phyloP scores from a whole-genome alignment of 1,284 basidiomycete species.

The Schizophyllum commune region DNA sequence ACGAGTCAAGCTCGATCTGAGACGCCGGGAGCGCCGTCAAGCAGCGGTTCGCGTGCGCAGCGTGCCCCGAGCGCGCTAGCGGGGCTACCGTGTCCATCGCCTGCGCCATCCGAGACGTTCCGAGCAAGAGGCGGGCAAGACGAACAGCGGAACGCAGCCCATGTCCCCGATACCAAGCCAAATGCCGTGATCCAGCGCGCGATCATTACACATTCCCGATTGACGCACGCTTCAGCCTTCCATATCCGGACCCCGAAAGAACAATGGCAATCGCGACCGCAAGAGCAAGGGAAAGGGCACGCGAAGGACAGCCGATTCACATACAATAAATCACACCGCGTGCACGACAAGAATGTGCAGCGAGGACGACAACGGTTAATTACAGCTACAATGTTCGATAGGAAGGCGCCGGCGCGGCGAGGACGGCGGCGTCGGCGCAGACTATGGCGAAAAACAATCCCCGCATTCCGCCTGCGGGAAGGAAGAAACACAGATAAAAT shows the following conservation, averaged over 20 bases:
- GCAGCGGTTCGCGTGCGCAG: constrained; percentile 48
- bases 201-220: no score
- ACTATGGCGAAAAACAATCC: constrained; percentile 14
- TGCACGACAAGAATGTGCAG: neutral
- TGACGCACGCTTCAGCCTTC: neutral
- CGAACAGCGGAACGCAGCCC: neutral
- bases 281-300: neutral
- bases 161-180: neutral
- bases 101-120: neutral
- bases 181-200: neutral
- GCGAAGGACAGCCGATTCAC: neutral
- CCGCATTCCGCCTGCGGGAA: constrained; percentile 4
- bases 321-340: neutral
- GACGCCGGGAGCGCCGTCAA: constrained; percentile 45
- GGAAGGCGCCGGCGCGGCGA: neutral
- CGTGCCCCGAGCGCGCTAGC: constrained; percentile 37
- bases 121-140: neutral
- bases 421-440: no score
- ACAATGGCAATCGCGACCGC: neutral
- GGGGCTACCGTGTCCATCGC: neutral
- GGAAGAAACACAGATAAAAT: neutral
- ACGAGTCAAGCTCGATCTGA: constrained; percentile 50
- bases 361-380: neutral
- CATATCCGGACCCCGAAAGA: neutral
- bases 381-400: constrained; percentile 5